These are phyloP conservation scores for Populus hybrid DNA, from an alignment of 441 rosid species.

Conservation along the genomic window DNA sequence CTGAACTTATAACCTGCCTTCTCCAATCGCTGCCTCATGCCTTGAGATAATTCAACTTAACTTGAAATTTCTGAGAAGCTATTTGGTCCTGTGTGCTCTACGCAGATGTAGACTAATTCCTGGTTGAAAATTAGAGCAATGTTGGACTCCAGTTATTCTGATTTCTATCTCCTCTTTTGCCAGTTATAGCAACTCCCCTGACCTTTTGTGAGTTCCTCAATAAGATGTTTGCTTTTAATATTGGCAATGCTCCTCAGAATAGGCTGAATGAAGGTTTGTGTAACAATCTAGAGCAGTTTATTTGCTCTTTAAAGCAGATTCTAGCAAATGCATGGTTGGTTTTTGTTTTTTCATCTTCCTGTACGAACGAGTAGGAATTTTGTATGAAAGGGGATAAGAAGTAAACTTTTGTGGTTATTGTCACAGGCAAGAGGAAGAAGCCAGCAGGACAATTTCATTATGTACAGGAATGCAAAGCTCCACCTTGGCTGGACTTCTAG, in stretches of 20 bases:
- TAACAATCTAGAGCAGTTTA: background rate
- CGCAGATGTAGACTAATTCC: background rate
- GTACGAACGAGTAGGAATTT: background rate
- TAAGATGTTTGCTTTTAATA: background rate
- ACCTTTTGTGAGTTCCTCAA: background rate
- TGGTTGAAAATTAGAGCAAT: background rate
- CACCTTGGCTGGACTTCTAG: slow-evolving; percentile 89
- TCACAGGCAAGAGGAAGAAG: slow-evolving; percentile 85
- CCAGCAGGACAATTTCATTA: slow-evolving; percentile 72
- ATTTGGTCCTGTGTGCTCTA: background rate
- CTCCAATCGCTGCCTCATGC: background rate
- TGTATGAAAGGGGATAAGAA: background rate
- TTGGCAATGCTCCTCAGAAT: background rate
- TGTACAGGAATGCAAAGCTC: slow-evolving; percentile 99
- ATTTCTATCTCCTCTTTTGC: background rate
- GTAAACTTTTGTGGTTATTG: slow-evolving; percentile 9
- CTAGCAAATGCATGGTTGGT: background rate
- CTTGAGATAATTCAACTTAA: background rate
- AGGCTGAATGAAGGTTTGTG: background rate
- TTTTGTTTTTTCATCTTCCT: background rate
- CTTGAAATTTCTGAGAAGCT: background rate
- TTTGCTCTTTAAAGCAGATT: background rate
- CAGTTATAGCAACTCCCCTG: background rate
- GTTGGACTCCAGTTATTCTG: background rate
- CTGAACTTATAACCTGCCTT: background rate